Conservation (phyloP, 2,329 filamentous ascomycete genomes). For the Aspergillus costaricaensis region DNA sequence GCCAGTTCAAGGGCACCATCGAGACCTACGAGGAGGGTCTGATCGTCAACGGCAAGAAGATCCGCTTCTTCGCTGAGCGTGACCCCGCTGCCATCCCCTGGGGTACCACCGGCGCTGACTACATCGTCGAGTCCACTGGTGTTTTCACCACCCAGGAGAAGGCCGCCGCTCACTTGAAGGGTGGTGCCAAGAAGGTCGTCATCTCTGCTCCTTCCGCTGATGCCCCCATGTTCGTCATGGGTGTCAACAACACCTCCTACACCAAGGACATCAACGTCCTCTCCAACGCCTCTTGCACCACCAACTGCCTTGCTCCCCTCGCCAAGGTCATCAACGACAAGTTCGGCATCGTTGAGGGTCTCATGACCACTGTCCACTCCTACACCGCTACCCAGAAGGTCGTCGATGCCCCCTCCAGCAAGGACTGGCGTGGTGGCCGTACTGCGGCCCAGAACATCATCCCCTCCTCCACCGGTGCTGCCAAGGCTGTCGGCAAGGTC, state of each 20-base stretch:
- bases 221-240: slow-evolving; percentile 99
- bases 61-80: slow-evolving; percentile 92
- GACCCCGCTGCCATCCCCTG: slow-evolving; percentile 91
- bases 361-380: slow-evolving; percentile 99
- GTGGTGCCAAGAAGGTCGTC: slow-evolving; percentile 97
- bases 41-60: slow-evolving; percentile 87
- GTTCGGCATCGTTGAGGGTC: slow-evolving; percentile 94
- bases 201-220: slow-evolving; percentile 64
- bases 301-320: slow-evolving; percentile 99
- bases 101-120: slow-evolving; percentile 81
- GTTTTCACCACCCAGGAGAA: slow-evolving; percentile 99
- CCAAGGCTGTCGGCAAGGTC: slow-evolving; percentile 99
- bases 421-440: slow-evolving; percentile 99
- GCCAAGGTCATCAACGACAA: slow-evolving; percentile 99
- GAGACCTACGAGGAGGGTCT: slow-evolving; percentile 71
- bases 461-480: slow-evolving; percentile 96
- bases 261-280: slow-evolving; percentile 87
- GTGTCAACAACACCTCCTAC: slow-evolving; percentile 95
- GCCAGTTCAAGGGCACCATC: slow-evolving; percentile 91
- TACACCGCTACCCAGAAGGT: slow-evolving; percentile 99
- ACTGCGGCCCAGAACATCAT: slow-evolving; percentile 99
- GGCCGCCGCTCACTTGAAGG: slow-evolving; percentile 90
- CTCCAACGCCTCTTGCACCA: slow-evolving; percentile 99
- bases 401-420: slow-evolving; percentile 93
- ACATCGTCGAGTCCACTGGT: slow-evolving; percentile 97